These are phyloP conservation scores for Pythium dissotocum DNA, from an alignment of 352 stramenopile genomes.

Conservation along the genomic window DNA sequence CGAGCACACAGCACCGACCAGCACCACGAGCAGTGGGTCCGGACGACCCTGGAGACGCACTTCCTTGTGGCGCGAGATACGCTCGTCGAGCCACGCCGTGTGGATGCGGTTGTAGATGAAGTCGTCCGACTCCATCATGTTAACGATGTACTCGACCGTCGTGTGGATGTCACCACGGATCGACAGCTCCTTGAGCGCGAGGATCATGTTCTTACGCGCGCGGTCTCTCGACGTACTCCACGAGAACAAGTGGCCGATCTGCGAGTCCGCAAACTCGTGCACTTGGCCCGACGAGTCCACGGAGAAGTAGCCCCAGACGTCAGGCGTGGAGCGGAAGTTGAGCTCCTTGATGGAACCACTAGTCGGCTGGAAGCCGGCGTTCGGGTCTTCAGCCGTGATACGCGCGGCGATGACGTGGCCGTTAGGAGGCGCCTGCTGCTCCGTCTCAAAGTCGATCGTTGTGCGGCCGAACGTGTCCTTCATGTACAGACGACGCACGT, in stretches of 20 bases:
- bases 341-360: slow-evolving; percentile 97
- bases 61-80: slow-evolving; percentile 94
- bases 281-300: slow-evolving; percentile 99
- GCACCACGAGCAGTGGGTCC: slow-evolving; percentile 84
- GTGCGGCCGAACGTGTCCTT: slow-evolving; percentile 92
- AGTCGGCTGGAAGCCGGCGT: slow-evolving; percentile 98
- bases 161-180: slow-evolving; percentile 99
- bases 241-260: slow-evolving; percentile 99
- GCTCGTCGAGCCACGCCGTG: slow-evolving; percentile 98
- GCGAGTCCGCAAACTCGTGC: slow-evolving; percentile 99
- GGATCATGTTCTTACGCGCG: slow-evolving; percentile 97
- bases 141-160: slow-evolving; percentile 99
- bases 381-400: slow-evolving; percentile 99
- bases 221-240: slow-evolving; percentile 95
- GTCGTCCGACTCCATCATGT: slow-evolving; percentile 98
- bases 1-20: slow-evolving; percentile 87
- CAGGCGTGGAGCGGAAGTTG: slow-evolving; percentile 98
- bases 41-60: slow-evolving; percentile 81
- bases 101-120: slow-evolving; percentile 99
- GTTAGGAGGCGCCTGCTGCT: slow-evolving; percentile 74
- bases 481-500: slow-evolving; percentile 97
- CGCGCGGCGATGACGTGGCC: slow-evolving; percentile 98
- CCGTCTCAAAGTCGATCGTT: slow-evolving; percentile 96
- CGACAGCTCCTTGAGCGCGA: slow-evolving; percentile 98
- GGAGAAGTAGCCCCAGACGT: slow-evolving; percentile 99